Conservation (phyloP, 2,329 filamentous ascomycete species). For the Lecanicillium sp. region DNA sequence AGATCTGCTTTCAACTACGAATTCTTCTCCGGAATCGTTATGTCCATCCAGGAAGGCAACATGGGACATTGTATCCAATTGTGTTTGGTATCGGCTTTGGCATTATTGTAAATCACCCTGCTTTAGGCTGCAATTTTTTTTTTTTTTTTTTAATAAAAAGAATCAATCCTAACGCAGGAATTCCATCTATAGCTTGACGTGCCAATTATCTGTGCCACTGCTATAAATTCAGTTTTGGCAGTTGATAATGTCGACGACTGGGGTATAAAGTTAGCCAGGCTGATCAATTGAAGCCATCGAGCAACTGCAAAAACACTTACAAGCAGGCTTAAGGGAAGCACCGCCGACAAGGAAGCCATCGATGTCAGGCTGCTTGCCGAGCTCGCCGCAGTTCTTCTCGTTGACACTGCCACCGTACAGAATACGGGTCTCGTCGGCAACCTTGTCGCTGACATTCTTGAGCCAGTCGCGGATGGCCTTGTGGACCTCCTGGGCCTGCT, state of each 20-base stretch:
- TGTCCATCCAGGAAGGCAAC: too few species aligned
- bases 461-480: slow-evolving; percentile 88
- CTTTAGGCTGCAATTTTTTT: too few species aligned
- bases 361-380: slow-evolving; percentile 88
- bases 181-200: too few species aligned
- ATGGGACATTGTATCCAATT: too few species aligned
- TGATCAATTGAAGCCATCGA: not conserved
- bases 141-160: too few species aligned
- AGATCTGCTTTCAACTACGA: too few species aligned
- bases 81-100: too few species aligned
- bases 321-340: slow-evolving; percentile 93
- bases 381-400: slow-evolving; percentile 95
- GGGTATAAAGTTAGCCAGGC: slow-evolving; percentile 11
- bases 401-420: slow-evolving; percentile 95
- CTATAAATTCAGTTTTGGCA: slow-evolving; percentile 6
- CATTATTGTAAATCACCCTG: too few species aligned
- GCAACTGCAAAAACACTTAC: slow-evolving; percentile 40
- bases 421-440: slow-evolving; percentile 80
- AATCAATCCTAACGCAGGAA: too few species aligned
- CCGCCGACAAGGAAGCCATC: slow-evolving; percentile 97
- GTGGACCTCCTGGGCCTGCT: slow-evolving; percentile 92
- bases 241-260: slow-evolving; percentile 55
- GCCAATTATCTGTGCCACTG: too few species aligned
- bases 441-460: slow-evolving; percentile 64
- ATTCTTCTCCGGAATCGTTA: too few species aligned